Percentiles rank a stretch among this genome's conserved stretches.
phyloP scores from a whole-genome alignment of 1,139 yeast genomes.

The Lodderomyces pseudojiufengensis region DNA sequence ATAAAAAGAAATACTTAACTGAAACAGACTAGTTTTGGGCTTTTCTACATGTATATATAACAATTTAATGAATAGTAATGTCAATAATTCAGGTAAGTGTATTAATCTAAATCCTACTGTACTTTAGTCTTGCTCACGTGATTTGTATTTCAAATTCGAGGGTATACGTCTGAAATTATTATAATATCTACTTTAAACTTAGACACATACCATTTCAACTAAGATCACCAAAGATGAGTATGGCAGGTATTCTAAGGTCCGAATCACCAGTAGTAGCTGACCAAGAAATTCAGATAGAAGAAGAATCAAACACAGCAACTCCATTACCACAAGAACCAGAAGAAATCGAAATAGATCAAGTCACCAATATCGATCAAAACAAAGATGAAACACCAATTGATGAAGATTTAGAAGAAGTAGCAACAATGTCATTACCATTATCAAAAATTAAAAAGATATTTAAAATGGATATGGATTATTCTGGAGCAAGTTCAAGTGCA shows the following conservation, averaged over 20 bases:
- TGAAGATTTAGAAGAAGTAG: constrained; percentile 1
- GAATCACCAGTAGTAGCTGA: neutral
- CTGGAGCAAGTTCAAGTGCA: constrained; percentile 72
- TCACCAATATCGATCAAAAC: constrained; percentile 7
- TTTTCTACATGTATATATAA: neutral
- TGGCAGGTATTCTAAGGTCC: too few relatives aligned
- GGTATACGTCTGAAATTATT: too few relatives aligned
- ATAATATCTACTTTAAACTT: too few relatives aligned
- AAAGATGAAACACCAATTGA: constrained; percentile 1
- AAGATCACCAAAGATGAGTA: too few relatives aligned
- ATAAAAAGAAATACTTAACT: neutral
- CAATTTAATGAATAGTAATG: neutral
- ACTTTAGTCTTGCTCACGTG: too few relatives aligned
- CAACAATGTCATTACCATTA: constrained; percentile 52
- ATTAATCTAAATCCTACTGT: too few relatives aligned
- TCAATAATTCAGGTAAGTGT: too few relatives aligned
- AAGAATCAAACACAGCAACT: constrained; percentile 1
- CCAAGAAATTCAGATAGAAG: neutral
- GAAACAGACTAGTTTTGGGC: neutral
- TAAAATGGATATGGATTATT: constrained; percentile 80
- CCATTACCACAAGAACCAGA: constrained; percentile 9
- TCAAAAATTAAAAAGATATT: constrained; percentile 80
- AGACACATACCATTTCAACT: too few relatives aligned
- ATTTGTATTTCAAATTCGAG: too few relatives aligned
- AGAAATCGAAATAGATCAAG: constrained; percentile 11